Evolutionary conservation across 495 filamentous ascomycete genomes (phyloP).

Genomic region (Hypoxylon crocopeplum): DNA sequence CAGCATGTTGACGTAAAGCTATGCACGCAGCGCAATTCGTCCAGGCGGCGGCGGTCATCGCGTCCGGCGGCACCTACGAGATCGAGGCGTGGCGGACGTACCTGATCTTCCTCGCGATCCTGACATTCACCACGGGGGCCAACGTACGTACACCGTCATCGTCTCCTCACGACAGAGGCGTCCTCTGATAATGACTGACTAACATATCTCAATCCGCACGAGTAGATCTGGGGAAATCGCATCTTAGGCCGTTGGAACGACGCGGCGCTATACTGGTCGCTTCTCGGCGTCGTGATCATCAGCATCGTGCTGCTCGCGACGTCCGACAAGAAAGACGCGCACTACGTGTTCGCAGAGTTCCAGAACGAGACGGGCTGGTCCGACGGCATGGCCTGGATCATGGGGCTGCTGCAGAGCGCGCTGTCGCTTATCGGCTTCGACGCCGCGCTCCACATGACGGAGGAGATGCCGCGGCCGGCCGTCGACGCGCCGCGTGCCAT

Average conservation of each 20-base stretch:
- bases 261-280: conserved; percentile 46
- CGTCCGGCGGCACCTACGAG: conserved; percentile 39
- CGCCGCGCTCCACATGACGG: conserved; percentile 68
- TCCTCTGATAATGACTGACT: no score
- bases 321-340: conserved; percentile 42
- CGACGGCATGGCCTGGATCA: conserved; percentile 68
- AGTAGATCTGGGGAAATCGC: conserved; percentile 44
- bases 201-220: no score
- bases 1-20: neutral
- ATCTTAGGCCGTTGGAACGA: conserved; percentile 45
- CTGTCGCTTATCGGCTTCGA: conserved; percentile 69
- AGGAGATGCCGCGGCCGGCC: conserved; percentile 50
- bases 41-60: conserved; percentile 43
- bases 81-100: conserved; percentile 43
- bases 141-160: no score
- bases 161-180: no score
- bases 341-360: conserved; percentile 64
- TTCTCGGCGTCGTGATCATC: conserved; percentile 47
- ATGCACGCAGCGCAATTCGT: conserved; percentile 40
- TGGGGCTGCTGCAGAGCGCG: conserved; percentile 66
- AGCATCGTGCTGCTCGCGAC: conserved; percentile 47
- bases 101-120: conserved; percentile 43
- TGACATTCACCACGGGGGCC: conserved; percentile 42
- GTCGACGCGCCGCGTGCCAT: conserved; percentile 44
- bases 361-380: conserved; percentile 69